Base-by-base conservation (phyloP, 2,329 filamentous ascomycete species). In the Elsinoe perseae region DNA sequence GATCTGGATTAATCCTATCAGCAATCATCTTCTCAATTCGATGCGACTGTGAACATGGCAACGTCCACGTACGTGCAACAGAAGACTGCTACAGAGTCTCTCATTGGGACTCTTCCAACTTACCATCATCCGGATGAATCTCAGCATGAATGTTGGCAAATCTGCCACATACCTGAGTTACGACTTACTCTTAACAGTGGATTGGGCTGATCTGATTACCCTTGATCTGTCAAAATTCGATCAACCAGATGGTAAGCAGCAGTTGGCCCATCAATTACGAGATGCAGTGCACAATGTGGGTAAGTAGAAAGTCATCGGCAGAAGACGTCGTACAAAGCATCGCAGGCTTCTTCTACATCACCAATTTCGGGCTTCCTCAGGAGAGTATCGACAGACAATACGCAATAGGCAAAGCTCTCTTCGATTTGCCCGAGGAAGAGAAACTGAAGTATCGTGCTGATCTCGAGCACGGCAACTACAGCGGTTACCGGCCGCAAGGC, bases 301-400 rank as follows among this genome's bases (percentile, higher is more conserved):
- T 36, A 36, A 14, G 32, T 14, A 14, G 4, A 14, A 5, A 36
- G 9, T n/a, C 12, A 12, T 36, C 32, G n/a, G 32, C 12, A 9
- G 12, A 14, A 14, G 12, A 7, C 12, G 3, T 14, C 32, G 4
- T 36, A 14, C 10, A 4, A 4, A 36, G 30, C 20, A 16, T 28
- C 10, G n/a, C 18, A 59, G 79, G 81, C 0, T 81, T 84, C 70
- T 85, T 84, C 69, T 83, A 84, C 59, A 77, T 84, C 18, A 78
- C 77, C 58, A 82, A 84, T 67, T 84, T 80, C 59, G 81, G 80
- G 28, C 72, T 85, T n/a, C 70, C 69, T 0, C 80, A 84, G 64
- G 80, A 82, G 46, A 72, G 82, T 64, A 75, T 85, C 1, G 77
- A 84, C 60, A 71, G 73, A 4, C 81, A 85, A 60, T 85, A 84